Conservation (phyloP, 164 flowering plant species). For the Tinospora cordifolia region DNA sequence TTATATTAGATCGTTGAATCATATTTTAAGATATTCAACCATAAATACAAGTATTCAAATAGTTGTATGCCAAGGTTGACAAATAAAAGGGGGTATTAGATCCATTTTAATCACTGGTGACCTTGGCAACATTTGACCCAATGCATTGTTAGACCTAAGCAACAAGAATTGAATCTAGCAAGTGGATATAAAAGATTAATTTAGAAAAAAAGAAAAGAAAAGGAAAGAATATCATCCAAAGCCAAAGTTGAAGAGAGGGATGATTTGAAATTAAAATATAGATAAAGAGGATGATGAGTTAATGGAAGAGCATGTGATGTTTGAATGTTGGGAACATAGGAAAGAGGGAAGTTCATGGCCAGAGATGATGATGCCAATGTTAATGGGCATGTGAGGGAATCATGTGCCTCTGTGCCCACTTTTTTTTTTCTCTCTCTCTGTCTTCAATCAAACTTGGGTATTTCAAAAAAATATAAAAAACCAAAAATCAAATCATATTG, state of each 20-base stretch:
- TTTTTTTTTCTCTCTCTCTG: neutral
- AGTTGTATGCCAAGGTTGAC: no score
- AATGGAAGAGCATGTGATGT: constrained; percentile 42
- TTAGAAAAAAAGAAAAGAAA: neutral
- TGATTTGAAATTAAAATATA: neutral
- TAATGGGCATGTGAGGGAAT: constrained; percentile 38
- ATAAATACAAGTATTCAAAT: no score
- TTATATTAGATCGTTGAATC: no score
- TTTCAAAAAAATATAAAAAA: no score
- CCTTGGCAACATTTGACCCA: no score
- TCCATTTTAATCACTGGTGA: no score
- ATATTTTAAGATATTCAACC: no score
- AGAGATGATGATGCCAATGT: constrained; percentile 60
- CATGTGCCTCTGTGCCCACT: constrained; percentile 21
- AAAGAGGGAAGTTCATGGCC: constrained; percentile 56
- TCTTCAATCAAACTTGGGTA: neutral
- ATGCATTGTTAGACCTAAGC: no score
- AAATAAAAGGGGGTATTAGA: no score
- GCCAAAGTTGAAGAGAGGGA: neutral
- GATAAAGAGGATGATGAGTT: constrained; percentile 2
- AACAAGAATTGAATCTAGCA: neutral
- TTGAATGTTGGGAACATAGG: constrained; percentile 63
- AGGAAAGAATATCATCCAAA: neutral
- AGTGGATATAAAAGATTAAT: neutral
- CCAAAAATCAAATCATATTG: neutral